These are phyloP conservation scores for Salicornia ramosissima DNA, from an alignment of 148 eudicot species.

Conservation along the genomic window DNA sequence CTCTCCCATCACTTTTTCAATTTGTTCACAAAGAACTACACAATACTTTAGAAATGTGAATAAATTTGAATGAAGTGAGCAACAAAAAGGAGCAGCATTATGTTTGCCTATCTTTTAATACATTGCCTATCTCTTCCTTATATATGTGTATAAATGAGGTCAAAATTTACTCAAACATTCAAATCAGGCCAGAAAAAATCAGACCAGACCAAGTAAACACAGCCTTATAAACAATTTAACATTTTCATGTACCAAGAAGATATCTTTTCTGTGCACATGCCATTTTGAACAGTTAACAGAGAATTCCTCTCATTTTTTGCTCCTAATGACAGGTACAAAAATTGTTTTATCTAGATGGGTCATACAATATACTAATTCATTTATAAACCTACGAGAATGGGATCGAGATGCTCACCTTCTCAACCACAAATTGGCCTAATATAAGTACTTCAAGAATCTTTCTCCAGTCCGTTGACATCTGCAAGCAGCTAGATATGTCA, in stretches of 20 bases:
- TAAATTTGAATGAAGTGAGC: background rate
- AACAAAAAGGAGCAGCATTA: no score
- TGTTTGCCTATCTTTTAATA: no score
- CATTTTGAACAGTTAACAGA: background rate
- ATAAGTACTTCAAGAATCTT: conserved; percentile 96
- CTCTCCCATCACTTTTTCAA: no score
- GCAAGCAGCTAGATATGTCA: conserved; percentile 25
- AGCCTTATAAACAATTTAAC: no score
- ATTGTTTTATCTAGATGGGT: background rate
- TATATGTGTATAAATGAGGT: no score
- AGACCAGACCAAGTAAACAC: no score
- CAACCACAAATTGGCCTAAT: conserved; percentile 94
- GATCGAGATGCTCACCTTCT: conserved; percentile 57
- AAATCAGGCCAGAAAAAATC: no score
- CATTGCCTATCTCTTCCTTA: no score
- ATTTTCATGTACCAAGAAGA: no score
- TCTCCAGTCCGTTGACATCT: conserved; percentile 99
- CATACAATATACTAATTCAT: background rate
- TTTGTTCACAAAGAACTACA: background rate
- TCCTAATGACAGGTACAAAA: background rate
- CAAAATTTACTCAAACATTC: no score
- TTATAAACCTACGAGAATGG: conserved; percentile 3
- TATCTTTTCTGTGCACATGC: background rate
- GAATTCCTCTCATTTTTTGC: background rate
- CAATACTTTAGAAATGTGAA: background rate